A percentile compares a stretch with the other conserved stretches of the same genome.
phyloP scores from a whole-genome alignment of 2,329 filamentous ascomycete genomes.

The Arthrobotrys megalospora region DNA sequence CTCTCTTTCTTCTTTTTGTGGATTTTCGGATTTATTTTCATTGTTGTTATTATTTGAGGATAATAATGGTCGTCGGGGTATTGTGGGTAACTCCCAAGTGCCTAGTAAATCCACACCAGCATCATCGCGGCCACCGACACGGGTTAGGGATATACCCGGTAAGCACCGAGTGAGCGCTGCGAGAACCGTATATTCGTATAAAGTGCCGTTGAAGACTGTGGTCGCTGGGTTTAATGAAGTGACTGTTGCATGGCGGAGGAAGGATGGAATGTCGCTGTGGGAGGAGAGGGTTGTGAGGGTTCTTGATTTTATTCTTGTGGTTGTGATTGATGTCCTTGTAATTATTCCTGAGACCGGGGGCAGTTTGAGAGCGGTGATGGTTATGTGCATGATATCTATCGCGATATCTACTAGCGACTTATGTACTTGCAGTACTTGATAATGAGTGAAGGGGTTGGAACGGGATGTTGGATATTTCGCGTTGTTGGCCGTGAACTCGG shows the following conservation, averaged over 20 bases:
- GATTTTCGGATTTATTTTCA: background rate
- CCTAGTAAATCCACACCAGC: slow-evolving; percentile 82
- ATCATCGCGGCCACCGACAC: slow-evolving; percentile 78
- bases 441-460: background rate
- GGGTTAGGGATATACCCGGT: slow-evolving; percentile 75
- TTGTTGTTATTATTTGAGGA: background rate
- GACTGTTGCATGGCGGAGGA: slow-evolving; percentile 76
- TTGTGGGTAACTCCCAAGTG: slow-evolving; percentile 75
- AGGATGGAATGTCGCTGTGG: slow-evolving; percentile 77
- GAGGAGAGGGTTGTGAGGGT: slow-evolving; percentile 63
- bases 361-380: background rate
- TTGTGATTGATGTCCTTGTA: background rate
- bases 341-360: background rate
- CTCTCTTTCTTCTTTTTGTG: slow-evolving; percentile 3
- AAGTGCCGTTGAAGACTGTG: slow-evolving; percentile 79
- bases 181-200: slow-evolving; percentile 81
- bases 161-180: slow-evolving; percentile 72
- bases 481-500: slow-evolving; percentile 22
- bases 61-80: background rate
- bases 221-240: slow-evolving; percentile 72
- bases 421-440: no score
- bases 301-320: background rate
- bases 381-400: background rate
- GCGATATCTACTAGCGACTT: background rate
- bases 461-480: slow-evolving; percentile 51